Evolutionary conservation across 768 basidiomycete genomes (phyloP), one percentile per base, ranked within the genome.

Genomic region (Podaxis sp.): DNA sequence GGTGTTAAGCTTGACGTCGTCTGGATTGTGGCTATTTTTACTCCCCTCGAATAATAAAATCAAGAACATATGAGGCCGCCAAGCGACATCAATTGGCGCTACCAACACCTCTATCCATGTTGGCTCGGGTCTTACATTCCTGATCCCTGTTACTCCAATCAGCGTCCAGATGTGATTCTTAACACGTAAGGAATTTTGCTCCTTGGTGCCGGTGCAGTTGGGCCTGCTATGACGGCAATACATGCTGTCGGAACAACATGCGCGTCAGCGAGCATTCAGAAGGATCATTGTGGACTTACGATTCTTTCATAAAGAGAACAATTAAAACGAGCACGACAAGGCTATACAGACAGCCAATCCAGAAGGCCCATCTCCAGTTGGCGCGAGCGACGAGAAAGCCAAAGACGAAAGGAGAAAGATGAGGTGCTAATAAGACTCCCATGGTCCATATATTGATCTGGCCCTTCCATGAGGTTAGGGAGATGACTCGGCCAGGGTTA

Each of bases 391-490:
- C 86, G 2, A 89, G 75, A 77, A 88, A 90, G 2, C 89, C 88
- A 65, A 89, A 86, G 0, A 83, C 78, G 67, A 87, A 88, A 0
- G 88, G 89, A 2, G 86, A 87, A 4, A 84, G 67, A 76, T 85
- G 85, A 8, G 84, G 86, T 10, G 86, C 86, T n/a, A 88, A 70
- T 67, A 90, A 81, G 74, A 89, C 87, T 0, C 87, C 89, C 81
- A 90, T 85, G 2, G 87, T 89, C 88, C 87, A 89, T 55, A 86
- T 73, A 66, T 87, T 88, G 38, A 89, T 78, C 86, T 88, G 63
- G 15, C 17, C 46, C n/a, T 56, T 44, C 22, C 3, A 53, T 46
- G 10, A 3, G 20, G 28, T 30, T 33, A 12, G 17, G 6, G 13
- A 6, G 7, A 30, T 37, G 3, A 28, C 33, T 64, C 24, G 52